These are phyloP conservation scores for Lolium rigidum DNA, from an alignment of 176 grass and related monocot species.

Conservation along the genomic window DNA sequence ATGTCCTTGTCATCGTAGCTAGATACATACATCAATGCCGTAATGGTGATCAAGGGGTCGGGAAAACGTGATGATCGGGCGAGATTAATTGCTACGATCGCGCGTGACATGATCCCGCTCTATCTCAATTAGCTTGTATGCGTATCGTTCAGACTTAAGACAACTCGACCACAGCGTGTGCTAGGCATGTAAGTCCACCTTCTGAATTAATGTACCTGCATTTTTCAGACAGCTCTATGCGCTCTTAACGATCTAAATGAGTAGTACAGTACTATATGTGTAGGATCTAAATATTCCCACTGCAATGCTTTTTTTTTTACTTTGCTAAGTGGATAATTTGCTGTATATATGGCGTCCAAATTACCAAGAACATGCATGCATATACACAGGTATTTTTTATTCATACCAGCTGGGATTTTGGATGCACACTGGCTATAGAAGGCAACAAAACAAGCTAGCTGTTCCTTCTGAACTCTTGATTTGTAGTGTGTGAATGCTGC, in stretches of 20 bases:
- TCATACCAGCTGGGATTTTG: background rate
- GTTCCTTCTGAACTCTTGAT: background rate
- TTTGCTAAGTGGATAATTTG: background rate
- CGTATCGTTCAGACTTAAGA: background rate
- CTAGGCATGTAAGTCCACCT: conserved; percentile 21
- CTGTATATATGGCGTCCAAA: no score
- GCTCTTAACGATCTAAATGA: background rate
- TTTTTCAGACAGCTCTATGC: background rate
- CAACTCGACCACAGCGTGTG: background rate
- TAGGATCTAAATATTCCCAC: no score
- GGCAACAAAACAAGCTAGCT: background rate
- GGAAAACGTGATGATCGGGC: conserved; percentile 12
- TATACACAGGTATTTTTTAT: no score
- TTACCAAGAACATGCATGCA: no score
- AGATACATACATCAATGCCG: background rate
- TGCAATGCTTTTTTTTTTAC: no score
- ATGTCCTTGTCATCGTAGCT: background rate
- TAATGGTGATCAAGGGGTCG: background rate
- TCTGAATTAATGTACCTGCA: background rate
- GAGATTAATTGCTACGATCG: background rate
- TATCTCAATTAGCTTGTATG: background rate
- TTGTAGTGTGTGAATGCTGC: background rate
- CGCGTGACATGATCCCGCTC: background rate
- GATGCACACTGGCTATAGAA: background rate
- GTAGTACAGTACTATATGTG: no score